Evolutionary conservation across 768 basidiomycete genomes (phyloP), one percentile per base, ranked within the genome.

Genomic region (Galerina sulciceps): DNA sequence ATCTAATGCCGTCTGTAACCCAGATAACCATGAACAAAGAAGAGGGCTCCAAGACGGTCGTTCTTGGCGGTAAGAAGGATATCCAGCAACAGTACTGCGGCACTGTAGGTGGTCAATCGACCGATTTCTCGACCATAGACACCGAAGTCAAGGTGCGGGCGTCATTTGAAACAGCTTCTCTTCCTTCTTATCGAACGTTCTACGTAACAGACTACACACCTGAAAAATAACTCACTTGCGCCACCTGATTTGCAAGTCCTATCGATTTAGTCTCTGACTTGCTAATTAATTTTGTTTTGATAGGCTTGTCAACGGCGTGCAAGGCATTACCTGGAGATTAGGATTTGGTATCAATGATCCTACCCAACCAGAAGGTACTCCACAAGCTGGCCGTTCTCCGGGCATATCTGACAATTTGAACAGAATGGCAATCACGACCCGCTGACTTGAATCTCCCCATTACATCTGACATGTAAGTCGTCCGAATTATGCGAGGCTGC

Each of bases 321-420:
- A 84, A 66, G 85, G 85, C n/a, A 82, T 87, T 49, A 83, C 86
- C 40, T 88, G 85, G 85, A 75, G 86, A 57, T 71, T 87, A 10
- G 85, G 76, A 3, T 86, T 86, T 64, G 86, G 86, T 13, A 71
- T 88, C 35, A 67, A 79, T 41, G 73, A 85, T 60, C 75, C 84
- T 18, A 69, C 69, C 14, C 73, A 85, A 68, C 86, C 86, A 0
- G 86, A 87, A 78, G 84, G 85, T 85, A 60, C 49, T 47, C 3
- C 17, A 2, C 6, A 26, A 17, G 6, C 15, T 10, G 5, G 9
- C n/a, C 15, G 6, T 10, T 37, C 10, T 17, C 18, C 2, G 13
- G 36, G 6, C 14, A 31, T 38, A 22, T 18, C 36, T 50, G n/a
- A 50, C 37, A 18, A 14, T 23, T 38, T 49, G 13, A 40, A 76